phyloP scores from a whole-genome alignment of 2,329 filamentous ascomycete species.

The Aquanectria penicillioides region DNA sequence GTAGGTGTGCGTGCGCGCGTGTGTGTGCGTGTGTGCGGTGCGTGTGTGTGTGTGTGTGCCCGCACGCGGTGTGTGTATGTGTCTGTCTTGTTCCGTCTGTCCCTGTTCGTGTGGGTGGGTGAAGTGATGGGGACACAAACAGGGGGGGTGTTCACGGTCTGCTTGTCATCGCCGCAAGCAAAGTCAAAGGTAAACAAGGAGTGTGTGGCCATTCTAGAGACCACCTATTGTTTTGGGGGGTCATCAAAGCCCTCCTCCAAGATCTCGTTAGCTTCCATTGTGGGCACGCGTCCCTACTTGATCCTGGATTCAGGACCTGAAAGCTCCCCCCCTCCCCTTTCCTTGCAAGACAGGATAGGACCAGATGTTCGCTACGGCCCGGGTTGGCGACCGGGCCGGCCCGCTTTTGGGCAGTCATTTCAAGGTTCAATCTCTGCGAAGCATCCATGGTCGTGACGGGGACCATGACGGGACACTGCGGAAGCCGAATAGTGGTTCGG shows the following conservation, averaged over 20 bases:
- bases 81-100: constrained; percentile 10
- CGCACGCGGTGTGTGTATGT: background rate
- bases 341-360: constrained; percentile 28
- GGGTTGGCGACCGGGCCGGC: constrained; percentile 39
- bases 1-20: constrained; percentile 11
- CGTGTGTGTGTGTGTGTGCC: constrained; percentile 6
- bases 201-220: constrained; percentile 29
- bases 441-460: constrained; percentile 6
- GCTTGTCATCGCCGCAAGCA: constrained; percentile 25
- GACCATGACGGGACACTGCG: too few relatives aligned
- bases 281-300: constrained; percentile 26
- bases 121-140: background rate
- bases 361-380: constrained; percentile 36
- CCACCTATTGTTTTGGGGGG: constrained; percentile 23
- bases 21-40: constrained; percentile 8
- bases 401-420: constrained; percentile 34
- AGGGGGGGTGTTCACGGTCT: constrained; percentile 27
- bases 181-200: constrained; percentile 24
- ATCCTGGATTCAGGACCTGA: constrained; percentile 13
- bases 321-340: constrained; percentile 16
- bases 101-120: constrained; percentile 20
- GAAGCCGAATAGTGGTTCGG: constrained; percentile 6
- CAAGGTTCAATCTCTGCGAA: constrained; percentile 18
- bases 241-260: constrained; percentile 24
- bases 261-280: constrained; percentile 2